A percentile compares a stretch with the other conserved stretches of the same genome.
These are phyloP conservation scores for Ascochyta fabae DNA, from an alignment of 2,329 filamentous ascomycete genomes.

Conservation along the genomic window DNA sequence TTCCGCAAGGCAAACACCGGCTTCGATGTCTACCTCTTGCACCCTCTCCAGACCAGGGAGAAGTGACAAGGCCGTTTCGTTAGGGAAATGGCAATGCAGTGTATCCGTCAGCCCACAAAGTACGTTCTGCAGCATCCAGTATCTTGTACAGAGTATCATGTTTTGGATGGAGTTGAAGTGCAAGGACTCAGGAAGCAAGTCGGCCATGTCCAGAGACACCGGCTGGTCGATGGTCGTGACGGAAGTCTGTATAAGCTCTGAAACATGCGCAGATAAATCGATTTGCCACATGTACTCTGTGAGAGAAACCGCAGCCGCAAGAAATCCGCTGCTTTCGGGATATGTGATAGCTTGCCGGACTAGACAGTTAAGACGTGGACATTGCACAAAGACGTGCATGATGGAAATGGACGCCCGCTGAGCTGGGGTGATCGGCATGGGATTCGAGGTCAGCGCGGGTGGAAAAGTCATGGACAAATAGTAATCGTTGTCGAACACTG, in stretches of 20 bases:
- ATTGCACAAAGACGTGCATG: constrained; percentile 42
- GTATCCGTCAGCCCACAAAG: constrained; percentile 36
- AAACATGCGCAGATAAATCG: constrained; percentile 23
- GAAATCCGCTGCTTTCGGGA: constrained; percentile 24
- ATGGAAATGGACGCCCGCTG: constrained; percentile 33
- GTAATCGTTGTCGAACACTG: constrained; percentile 38
- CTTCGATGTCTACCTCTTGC: constrained; percentile 25
- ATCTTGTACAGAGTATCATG: constrained; percentile 33
- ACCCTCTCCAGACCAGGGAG: constrained; percentile 27
- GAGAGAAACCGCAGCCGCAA: constrained; percentile 32
- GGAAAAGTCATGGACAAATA: constrained; percentile 37
- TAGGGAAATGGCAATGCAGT: constrained; percentile 32
- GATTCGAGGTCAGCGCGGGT: constrained; percentile 10
- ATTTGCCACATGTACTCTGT: constrained; percentile 32
- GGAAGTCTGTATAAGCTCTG: constrained; percentile 23
- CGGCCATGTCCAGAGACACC: constrained; percentile 23
- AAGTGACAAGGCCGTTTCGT: constrained; percentile 19
- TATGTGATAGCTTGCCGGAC: constrained; percentile 27
- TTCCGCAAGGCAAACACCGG: constrained; percentile 30
- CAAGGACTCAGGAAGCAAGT: constrained; percentile 28
- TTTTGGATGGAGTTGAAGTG: constrained; percentile 32
- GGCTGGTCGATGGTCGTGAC: constrained; percentile 19
- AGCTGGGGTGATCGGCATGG: constrained; percentile 14
- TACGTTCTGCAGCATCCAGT: constrained; percentile 34
- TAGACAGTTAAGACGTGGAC: constrained; percentile 33